A percentile compares a stretch with the other conserved stretches of the same genome.
Conservation (phyloP, 192 early-diverging fungal genomes). For the Gryganskiella cystojenkinii region DNA sequence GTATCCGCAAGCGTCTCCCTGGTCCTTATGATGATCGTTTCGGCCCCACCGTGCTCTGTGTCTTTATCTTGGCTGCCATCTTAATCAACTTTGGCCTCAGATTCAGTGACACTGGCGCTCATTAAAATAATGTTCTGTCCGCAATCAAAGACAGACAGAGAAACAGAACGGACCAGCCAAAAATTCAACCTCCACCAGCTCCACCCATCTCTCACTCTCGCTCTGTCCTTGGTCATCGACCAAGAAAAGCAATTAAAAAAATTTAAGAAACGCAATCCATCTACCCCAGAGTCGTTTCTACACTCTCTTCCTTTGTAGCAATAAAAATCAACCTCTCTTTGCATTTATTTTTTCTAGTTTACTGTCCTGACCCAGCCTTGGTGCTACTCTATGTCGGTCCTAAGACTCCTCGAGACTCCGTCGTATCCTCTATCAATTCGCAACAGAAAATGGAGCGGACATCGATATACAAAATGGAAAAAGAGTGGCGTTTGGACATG, state of each 20-base stretch:
- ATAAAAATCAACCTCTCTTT: too few relatives aligned
- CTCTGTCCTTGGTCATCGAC: background rate
- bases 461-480: too few relatives aligned
- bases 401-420: too few relatives aligned
- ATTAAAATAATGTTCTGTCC: background rate
- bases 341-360: too few relatives aligned
- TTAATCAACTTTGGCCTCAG: constrained; percentile 72
- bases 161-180: background rate
- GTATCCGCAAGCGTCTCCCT: constrained; percentile 70
- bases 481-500: too few relatives aligned
- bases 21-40: constrained; percentile 83
- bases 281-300: too few relatives aligned
- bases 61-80: constrained; percentile 72
- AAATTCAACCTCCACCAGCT: constrained; percentile 2
- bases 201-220: background rate
- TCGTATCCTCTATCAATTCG: too few relatives aligned
- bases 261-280: background rate
- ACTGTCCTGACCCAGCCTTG: too few relatives aligned
- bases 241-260: background rate
- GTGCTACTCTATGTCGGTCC: too few relatives aligned
- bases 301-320: too few relatives aligned
- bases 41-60: constrained; percentile 77
- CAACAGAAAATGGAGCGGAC: too few relatives aligned
- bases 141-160: background rate
- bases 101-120: constrained; percentile 10